phyloP scores from a whole-genome alignment of 495 filamentous ascomycete genomes.

The Evansstolkia leycettana region DNA sequence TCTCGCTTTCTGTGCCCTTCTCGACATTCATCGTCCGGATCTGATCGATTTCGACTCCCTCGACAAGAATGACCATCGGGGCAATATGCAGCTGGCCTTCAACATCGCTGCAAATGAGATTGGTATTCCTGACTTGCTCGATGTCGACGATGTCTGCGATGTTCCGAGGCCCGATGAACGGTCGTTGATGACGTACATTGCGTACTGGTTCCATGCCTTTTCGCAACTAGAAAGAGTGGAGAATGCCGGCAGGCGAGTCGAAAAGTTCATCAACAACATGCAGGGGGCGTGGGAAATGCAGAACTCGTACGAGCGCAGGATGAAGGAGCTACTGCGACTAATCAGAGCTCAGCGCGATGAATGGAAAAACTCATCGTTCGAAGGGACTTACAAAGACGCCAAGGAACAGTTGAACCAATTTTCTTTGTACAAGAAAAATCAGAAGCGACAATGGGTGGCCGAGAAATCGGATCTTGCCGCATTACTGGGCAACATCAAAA shows the following conservation, averaged over 20 bases:
- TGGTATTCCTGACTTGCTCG: constrained; percentile 87
- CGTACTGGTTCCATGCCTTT: constrained; percentile 99
- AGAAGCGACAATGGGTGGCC: constrained; percentile 90
- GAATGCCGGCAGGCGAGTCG: constrained; percentile 88
- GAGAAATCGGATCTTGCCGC: constrained; percentile 94
- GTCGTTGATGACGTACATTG: constrained; percentile 97
- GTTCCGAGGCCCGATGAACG: constrained; percentile 92
- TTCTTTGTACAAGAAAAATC: constrained; percentile 70
- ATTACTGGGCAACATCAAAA: constrained; percentile 96
- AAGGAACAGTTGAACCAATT: constrained; percentile 78
- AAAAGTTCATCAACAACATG: constrained; percentile 98
- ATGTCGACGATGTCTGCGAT: constrained; percentile 97
- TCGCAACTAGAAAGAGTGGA: constrained; percentile 96
- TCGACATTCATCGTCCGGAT: constrained; percentile 95
- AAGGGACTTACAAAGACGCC: constrained; percentile 86
- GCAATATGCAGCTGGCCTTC: constrained; percentile 96
- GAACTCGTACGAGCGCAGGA: constrained; percentile 80
- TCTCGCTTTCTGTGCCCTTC: constrained; percentile 85
- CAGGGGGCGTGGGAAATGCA: constrained; percentile 99
- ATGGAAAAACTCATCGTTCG: constrained; percentile 72
- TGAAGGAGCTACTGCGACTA: constrained; percentile 63
- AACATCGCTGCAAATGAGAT: constrained; percentile 93
- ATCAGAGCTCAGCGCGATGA: constrained; percentile 58
- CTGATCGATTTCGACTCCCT: constrained; percentile 90
- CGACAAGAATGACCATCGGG: constrained; percentile 87